These are phyloP conservation scores for Chrysochromulina tobinii DNA, from an alignment of 78 protist species.

Conservation along the genomic window DNA sequence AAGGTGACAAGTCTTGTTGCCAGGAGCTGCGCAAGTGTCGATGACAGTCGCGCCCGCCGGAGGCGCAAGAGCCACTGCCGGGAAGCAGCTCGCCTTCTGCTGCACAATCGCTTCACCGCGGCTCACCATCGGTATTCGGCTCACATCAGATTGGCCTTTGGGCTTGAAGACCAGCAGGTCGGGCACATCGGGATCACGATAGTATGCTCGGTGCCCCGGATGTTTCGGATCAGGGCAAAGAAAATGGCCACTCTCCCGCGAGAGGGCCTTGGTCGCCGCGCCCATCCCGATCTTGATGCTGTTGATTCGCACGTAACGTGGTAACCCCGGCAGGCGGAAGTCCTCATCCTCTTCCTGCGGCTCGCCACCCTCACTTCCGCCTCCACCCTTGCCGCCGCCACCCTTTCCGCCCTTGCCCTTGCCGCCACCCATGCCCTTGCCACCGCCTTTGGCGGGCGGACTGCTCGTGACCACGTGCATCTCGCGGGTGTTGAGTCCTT, in stretches of 20 bases:
- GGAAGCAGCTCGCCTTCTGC: constrained; percentile 73
- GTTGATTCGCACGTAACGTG: constrained; percentile 60
- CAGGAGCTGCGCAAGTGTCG: constrained; percentile 79
- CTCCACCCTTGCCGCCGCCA: too few species aligned
- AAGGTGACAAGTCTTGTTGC: constrained; percentile 58
- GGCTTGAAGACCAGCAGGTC: constrained; percentile 28
- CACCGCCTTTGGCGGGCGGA: too few species aligned
- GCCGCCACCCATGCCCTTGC: too few species aligned
- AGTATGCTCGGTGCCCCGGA: background rate
- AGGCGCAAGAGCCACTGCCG: constrained; percentile 61
- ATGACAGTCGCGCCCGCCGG: constrained; percentile 33
- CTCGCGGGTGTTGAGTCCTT: too few species aligned
- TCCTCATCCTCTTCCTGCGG: background rate
- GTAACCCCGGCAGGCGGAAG: constrained; percentile 25
- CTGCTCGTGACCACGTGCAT: too few species aligned
- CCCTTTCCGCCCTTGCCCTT: too few species aligned
- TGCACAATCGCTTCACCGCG: constrained; percentile 40
- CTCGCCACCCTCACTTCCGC: too few species aligned
- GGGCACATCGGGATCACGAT: background rate
- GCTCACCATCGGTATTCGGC: background rate
- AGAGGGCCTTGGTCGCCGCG: background rate
- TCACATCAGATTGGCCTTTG: constrained; percentile 28
- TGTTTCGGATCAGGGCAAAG: background rate
- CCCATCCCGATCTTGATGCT: background rate
- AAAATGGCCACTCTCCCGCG: background rate